Percentiles rank a stretch among this genome's conserved stretches.
Evolutionary conservation across 2,329 filamentous ascomycete genomes (phyloP).

Genomic region (Aureobasidium subglaciale): DNA sequence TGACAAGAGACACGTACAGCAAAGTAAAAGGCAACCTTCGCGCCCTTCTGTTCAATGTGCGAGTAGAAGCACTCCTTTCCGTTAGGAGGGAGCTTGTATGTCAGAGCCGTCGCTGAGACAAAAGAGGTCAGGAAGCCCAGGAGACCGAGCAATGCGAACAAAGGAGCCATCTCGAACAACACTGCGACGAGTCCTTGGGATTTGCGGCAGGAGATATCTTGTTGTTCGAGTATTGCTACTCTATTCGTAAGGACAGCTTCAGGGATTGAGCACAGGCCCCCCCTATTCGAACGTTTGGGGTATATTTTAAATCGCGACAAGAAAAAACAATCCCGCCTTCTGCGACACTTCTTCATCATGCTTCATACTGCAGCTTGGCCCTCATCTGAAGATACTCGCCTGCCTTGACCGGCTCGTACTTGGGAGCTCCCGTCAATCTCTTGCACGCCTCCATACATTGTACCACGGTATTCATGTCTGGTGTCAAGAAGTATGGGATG

Average conservation of each 20-base stretch:
- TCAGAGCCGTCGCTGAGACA: slow-evolving; percentile 81
- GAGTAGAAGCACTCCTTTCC: slow-evolving; percentile 96
- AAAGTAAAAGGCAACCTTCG: slow-evolving; percentile 98
- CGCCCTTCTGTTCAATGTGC: slow-evolving; percentile 64
- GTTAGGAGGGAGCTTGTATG: slow-evolving; percentile 82
- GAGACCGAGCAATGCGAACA: slow-evolving; percentile 24
- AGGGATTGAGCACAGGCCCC: slow-evolving; percentile 9
- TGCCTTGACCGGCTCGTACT: slow-evolving; percentile 34
- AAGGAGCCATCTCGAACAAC: slow-evolving; percentile 21
- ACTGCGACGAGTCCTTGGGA: neutral
- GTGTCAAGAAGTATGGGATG: slow-evolving; percentile 35
- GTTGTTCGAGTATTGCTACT: slow-evolving; percentile 1
- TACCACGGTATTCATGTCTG: slow-evolving; percentile 33
- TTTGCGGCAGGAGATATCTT: neutral
- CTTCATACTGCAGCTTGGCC: slow-evolving; percentile 17
- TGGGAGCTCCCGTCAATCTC: slow-evolving; percentile 26
- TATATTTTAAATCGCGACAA: neutral
- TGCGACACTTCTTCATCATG: neutral
- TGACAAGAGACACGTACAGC: slow-evolving; percentile 56
- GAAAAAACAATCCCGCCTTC: neutral
- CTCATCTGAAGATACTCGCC: slow-evolving; percentile 31
- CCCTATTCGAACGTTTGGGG: neutral
- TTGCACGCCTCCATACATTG: slow-evolving; percentile 33
- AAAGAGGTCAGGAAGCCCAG: slow-evolving; percentile 62
- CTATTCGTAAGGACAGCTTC: slow-evolving; percentile 5